phyloP scores from a whole-genome alignment of 768 basidiomycete genomes.

The Collybia sordida region DNA sequence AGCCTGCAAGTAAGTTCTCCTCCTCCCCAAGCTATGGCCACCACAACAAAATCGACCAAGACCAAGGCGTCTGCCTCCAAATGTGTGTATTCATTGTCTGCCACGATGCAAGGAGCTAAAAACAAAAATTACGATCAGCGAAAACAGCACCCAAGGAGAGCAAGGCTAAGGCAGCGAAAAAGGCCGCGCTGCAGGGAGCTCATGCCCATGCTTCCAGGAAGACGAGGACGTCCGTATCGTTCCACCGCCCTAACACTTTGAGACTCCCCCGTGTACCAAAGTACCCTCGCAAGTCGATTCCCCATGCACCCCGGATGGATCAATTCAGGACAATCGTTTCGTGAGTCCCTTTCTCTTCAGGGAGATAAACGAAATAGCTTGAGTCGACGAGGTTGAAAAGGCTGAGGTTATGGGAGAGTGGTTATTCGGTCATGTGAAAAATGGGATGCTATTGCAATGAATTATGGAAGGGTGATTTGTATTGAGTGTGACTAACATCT shows the following conservation, averaged over 20 bases:
- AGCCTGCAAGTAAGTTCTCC: conserved; percentile 10
- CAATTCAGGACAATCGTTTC: conserved; percentile 93
- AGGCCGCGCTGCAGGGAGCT: conserved; percentile 90
- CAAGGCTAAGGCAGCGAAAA: conserved; percentile 95
- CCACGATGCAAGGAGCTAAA: no score
- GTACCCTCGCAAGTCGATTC: conserved; percentile 95
- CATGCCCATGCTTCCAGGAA: conserved; percentile 78
- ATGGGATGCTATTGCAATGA: not conserved
- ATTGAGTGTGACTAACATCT: not conserved
- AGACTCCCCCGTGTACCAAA: conserved; percentile 79
- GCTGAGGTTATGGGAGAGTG: no score
- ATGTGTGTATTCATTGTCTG: conserved; percentile 28
- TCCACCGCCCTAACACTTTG: conserved; percentile 96
- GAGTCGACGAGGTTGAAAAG: not conserved
- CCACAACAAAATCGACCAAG: conserved; percentile 64
- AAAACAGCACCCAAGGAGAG: conserved; percentile 40
- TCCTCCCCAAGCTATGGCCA: conserved; percentile 47
- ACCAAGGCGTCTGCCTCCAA: conserved; percentile 54
- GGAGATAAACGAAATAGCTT: not conserved
- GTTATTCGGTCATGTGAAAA: no score
- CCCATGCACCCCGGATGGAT: conserved; percentile 93
- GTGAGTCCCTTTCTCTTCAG: conserved; percentile 45
- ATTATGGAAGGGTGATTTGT: not conserved
- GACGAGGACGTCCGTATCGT: conserved; percentile 81
- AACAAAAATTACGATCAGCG: conserved; percentile 13